phyloP scores from a whole-genome alignment of 305 asterid genomes.

The Fraxinus dipetala region DNA sequence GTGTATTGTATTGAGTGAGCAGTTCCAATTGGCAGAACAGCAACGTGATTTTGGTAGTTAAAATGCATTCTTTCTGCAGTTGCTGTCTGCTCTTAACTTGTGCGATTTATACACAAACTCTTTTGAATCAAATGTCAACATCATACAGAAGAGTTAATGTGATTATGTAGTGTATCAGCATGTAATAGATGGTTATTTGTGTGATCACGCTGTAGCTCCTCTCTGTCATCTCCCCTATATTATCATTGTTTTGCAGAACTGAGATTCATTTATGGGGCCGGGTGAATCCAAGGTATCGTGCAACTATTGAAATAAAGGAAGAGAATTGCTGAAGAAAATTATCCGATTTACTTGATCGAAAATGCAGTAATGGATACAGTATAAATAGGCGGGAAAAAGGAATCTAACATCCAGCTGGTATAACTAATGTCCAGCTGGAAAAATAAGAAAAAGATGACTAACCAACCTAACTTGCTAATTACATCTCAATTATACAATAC shows the following conservation, averaged over 20 bases:
- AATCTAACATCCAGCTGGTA: too few species aligned
- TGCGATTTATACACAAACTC: not conserved
- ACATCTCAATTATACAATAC: too few species aligned
- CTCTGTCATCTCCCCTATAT: not conserved
- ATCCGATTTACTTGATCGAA: too few species aligned
- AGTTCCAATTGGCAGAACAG: constrained; percentile 47
- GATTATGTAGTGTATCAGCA: not conserved
- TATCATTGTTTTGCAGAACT: not conserved
- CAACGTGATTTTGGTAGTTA: constrained; percentile 52
- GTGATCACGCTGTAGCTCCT: not conserved
- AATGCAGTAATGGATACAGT: too few species aligned
- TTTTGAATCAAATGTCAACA: not conserved
- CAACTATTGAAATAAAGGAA: not conserved
- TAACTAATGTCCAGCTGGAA: too few species aligned
- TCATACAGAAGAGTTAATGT: not conserved
- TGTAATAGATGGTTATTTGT: not conserved
- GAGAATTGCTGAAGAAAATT: too few species aligned
- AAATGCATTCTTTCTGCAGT: constrained; percentile 34
- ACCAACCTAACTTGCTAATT: too few species aligned
- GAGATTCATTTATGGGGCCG: not conserved
- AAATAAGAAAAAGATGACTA: too few species aligned
- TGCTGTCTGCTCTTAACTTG: constrained; percentile 16
- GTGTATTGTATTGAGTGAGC: constrained; percentile 44
- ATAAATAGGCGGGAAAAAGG: too few species aligned
- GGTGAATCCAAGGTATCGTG: not conserved